These are phyloP conservation scores for Cylindrodendrum hubeiense DNA, from an alignment of 2,329 filamentous ascomycete genomes.

Conservation along the genomic window DNA sequence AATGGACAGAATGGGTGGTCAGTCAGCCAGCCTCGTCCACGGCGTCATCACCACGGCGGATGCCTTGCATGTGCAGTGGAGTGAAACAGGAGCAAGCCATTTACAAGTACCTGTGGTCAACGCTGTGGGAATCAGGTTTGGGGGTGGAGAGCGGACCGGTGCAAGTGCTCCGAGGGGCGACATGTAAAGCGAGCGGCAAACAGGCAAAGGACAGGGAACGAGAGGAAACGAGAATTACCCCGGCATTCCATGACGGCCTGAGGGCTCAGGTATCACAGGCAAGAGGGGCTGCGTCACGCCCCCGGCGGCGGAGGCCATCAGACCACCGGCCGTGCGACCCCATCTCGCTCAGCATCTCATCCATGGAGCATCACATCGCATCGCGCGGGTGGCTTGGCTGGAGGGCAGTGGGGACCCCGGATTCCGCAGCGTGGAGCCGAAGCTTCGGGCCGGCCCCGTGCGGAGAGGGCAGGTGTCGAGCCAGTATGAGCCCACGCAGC, in stretches of 20 bases:
- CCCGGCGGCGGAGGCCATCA: neutral
- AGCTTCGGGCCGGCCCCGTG: conserved; percentile 26
- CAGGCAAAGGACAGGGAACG: neutral
- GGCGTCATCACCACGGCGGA: neutral
- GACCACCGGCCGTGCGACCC: neutral
- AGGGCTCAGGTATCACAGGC: neutral
- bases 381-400: no score
- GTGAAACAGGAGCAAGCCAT: neutral
- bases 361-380: no score
- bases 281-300: neutral
- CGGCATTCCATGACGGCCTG: neutral
- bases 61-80: neutral
- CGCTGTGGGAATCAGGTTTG: neutral
- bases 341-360: neutral
- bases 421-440: conserved; percentile 36
- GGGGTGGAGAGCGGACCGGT: neutral
- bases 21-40: neutral
- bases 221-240: neutral
- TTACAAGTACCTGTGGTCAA: neutral
- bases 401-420: conserved; percentile 29
- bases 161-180: neutral
- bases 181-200: neutral
- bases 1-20: neutral
- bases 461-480: conserved; percentile 15
- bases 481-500: conserved; percentile 10